These are phyloP conservation scores for Yamadazyma aaseri DNA, from an alignment of 1,139 yeast species.

Conservation along the genomic window DNA sequence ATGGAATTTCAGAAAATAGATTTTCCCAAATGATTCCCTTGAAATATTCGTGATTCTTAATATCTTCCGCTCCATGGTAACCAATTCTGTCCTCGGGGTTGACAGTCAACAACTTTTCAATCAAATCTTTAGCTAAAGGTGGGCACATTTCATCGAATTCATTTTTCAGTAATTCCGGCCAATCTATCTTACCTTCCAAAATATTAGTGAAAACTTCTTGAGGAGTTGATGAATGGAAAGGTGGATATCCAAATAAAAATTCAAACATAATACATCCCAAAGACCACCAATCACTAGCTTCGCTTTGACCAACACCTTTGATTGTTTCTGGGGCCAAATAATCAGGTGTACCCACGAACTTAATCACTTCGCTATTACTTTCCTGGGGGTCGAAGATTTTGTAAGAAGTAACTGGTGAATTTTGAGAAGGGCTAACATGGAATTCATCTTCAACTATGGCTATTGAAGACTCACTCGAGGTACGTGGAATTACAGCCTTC, in stretches of 20 bases:
- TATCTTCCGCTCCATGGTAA: conserved; percentile 71
- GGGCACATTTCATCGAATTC: conserved; percentile 57
- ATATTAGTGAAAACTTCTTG: conserved; percentile 82
- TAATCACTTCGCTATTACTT: conserved; percentile 38
- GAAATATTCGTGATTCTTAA: conserved; percentile 75
- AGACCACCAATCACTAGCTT: conserved; percentile 98
- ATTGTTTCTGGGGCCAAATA: conserved; percentile 97
- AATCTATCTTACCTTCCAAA: conserved; percentile 67
- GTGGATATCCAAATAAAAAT: conserved; percentile 89
- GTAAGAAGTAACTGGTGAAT: conserved; percentile 36
- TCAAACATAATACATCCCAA: conserved; percentile 94
- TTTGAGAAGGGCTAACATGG: conserved; percentile 27
- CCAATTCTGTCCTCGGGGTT: conserved; percentile 75
- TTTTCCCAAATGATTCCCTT: conserved; percentile 70
- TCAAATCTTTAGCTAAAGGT: conserved; percentile 71
- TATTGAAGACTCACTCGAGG: conserved; percentile 57
- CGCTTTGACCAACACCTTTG: conserved; percentile 80
- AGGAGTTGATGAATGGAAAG: conserved; percentile 84
- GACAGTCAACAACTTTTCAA: conserved; percentile 55
- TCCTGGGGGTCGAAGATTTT: conserved; percentile 73
- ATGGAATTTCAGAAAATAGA: conserved; percentile 71
- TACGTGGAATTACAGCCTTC: conserved; percentile 47
- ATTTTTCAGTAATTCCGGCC: conserved; percentile 69
- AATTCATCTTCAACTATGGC: conserved; percentile 51
- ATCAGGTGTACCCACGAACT: conserved; percentile 96